These are phyloP conservation scores for Suillus clintonianus DNA, from an alignment of 768 basidiomycete genomes.

Conservation along the genomic window DNA sequence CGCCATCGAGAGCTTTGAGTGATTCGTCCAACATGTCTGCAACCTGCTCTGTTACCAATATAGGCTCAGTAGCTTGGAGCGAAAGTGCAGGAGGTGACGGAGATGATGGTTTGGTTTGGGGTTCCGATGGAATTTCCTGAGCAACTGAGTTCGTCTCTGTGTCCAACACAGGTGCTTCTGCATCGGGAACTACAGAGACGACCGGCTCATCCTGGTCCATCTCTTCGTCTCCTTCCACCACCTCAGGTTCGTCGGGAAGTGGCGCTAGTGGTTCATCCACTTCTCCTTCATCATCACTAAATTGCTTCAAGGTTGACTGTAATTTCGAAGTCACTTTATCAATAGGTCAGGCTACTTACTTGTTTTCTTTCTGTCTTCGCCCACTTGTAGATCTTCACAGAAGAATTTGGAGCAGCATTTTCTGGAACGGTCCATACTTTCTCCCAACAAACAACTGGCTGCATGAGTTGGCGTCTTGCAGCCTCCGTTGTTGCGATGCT, in stretches of 20 bases:
- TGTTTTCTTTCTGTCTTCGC: slow-evolving; percentile 78
- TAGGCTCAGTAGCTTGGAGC: slow-evolving; percentile 47
- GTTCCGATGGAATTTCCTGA: slow-evolving; percentile 47
- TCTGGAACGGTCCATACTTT: slow-evolving; percentile 70
- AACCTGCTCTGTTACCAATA: slow-evolving; percentile 38
- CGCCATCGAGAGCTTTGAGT: slow-evolving; percentile 54
- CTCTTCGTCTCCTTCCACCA: slow-evolving; percentile 74
- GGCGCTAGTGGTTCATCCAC: slow-evolving; percentile 80
- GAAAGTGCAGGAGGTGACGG: slow-evolving; percentile 69
- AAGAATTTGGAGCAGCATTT: slow-evolving; percentile 53
- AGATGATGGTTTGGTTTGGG: slow-evolving; percentile 62
- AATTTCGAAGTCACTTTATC: background rate
- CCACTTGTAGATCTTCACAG: slow-evolving; percentile 74
- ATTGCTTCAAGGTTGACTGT: slow-evolving; percentile 56
- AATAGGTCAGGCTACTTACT: slow-evolving; percentile 41
- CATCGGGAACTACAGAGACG: slow-evolving; percentile 42
- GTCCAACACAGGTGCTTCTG: slow-evolving; percentile 34
- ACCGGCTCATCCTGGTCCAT: slow-evolving; percentile 65
- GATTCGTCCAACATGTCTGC: slow-evolving; percentile 53
- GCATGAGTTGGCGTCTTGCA: slow-evolving; percentile 83
- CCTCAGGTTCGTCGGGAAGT: slow-evolving; percentile 75
- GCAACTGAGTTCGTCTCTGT: slow-evolving; percentile 37
- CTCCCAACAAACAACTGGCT: slow-evolving; percentile 87
- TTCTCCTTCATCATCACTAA: slow-evolving; percentile 83
- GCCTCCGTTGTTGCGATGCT: slow-evolving; percentile 78